phyloP scores from a whole-genome alignment of 805 yeast species.

The Candida boleticola region DNA sequence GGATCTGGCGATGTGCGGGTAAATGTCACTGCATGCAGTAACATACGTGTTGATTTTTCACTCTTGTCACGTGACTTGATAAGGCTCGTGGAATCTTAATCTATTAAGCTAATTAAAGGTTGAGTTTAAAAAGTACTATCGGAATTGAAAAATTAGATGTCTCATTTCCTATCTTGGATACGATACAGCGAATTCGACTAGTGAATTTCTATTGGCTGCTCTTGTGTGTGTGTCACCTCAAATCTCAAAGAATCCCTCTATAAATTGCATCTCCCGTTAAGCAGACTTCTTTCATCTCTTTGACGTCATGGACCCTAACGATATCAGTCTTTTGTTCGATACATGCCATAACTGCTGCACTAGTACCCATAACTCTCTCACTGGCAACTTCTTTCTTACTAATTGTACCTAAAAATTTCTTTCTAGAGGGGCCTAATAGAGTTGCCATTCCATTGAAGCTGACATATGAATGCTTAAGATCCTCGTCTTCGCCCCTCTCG shows the following conservation, averaged over 20 bases:
- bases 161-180: too few species aligned
- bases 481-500: slow-evolving; percentile 12
- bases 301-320: slow-evolving; percentile 85
- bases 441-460: slow-evolving; percentile 60
- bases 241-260: slow-evolving; percentile 27
- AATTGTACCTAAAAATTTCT: slow-evolving; percentile 76
- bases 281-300: slow-evolving; percentile 45
- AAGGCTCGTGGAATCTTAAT: too few species aligned
- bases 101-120: too few species aligned
- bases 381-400: slow-evolving; percentile 55
- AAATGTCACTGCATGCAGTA: too few species aligned
- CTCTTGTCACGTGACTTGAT: too few species aligned
- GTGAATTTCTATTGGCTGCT: too few species aligned
- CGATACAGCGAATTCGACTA: too few species aligned
- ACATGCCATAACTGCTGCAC: slow-evolving; percentile 70
- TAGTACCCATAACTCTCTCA: slow-evolving; percentile 74
- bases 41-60: too few species aligned
- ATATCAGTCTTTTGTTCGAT: slow-evolving; percentile 74
- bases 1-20: too few species aligned
- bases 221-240: too few species aligned
- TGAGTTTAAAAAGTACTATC: too few species aligned
- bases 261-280: slow-evolving; percentile 75
- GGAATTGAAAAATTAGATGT: too few species aligned
- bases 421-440: slow-evolving; percentile 85
- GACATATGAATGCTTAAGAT: slow-evolving; percentile 23